Evolutionary conservation across 2,329 filamentous ascomycete genomes (phyloP), one percentile per base, ranked within the genome.

Genomic region (Aspergillus sp.): DNA sequence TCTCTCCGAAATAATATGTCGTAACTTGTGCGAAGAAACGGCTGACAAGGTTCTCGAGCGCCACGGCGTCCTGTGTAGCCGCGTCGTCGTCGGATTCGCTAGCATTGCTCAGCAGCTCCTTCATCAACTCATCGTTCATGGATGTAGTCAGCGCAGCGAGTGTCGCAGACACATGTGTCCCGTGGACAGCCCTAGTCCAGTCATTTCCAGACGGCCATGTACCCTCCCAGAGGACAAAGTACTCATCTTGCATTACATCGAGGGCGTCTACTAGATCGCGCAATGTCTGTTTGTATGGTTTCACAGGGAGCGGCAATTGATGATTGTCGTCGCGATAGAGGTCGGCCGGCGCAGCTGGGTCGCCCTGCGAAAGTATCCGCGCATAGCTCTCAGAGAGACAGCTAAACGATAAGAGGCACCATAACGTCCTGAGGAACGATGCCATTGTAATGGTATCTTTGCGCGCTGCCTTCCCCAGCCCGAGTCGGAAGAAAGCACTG

Each of bases 131-230:
- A 63, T 79, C 77, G 7, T 76, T 70, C 24, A 88, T 75, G 11
- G 85, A 34, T 32, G 72, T 68, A 11, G 89, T 89, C 53, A 96
- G 77, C n/a, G 89, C 87, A 15, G 82, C 84, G 15, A 95, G 81
- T 3, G 87, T 83, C 13, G 87, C 89, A 0, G 90, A 89, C 36
- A 96, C 76, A 56, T 93, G 86, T 0, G 93, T 96, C 43, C 87
- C 87, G 65, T 91, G 80, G 8, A 97, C 91, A 4, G 93, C 93
- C 17, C 87, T 88, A 0, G 93, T 98, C 93, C 93, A 98, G 77
- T 97, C 93, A 67, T 96, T 97, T 32, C 90, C 84, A 1, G 82
- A 81, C 0, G 92, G 91, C 91, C 93, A 98, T 24, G 86, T 91
- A 11, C 90, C 92, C 36, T 89, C 78, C 81, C 89, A 89, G 4